Conservation (phyloP, 2,329 filamentous ascomycete genomes). For the Mariannaea elegans region DNA sequence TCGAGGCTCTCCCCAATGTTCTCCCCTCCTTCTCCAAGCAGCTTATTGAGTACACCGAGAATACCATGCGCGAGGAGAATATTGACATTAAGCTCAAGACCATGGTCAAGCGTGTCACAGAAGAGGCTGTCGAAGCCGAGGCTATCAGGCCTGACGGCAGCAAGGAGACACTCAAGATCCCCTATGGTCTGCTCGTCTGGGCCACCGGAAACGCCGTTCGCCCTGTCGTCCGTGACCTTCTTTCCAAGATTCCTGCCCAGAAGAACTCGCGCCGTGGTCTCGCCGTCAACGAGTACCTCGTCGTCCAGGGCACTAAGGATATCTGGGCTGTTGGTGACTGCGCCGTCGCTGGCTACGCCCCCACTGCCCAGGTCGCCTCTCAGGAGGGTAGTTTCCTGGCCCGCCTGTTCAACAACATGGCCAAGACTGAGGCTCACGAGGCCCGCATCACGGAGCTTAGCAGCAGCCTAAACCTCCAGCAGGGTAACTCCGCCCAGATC, state of each 20-base stretch:
- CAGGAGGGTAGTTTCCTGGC: constrained; percentile 97
- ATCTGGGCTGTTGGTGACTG: constrained; percentile 99
- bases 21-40: constrained; percentile 99
- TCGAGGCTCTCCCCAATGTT: constrained; percentile 96
- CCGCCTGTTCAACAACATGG: constrained; percentile 98
- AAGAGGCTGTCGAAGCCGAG: constrained; percentile 92
- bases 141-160: constrained; percentile 81
- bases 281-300: constrained; percentile 97
- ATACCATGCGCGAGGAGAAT: constrained; percentile 98
- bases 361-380: constrained; percentile 93
- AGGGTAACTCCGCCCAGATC: constrained; percentile 72
- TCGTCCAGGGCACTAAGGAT: constrained; percentile 95
- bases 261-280: constrained; percentile 94
- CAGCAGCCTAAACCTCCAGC: constrained; percentile 66
- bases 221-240: constrained; percentile 88
- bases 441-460: constrained; percentile 75
- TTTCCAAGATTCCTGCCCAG: constrained; percentile 90
- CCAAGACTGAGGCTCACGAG: constrained; percentile 89
- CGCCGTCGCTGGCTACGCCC: constrained; percentile 95
- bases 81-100: constrained; percentile 98
- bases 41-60: constrained; percentile 98
- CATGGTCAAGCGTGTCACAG: constrained; percentile 97
- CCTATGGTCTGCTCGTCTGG: constrained; percentile 97
- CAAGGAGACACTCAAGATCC: constrained; percentile 83
- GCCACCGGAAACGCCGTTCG: constrained; percentile 96